Evolutionary conservation across 1,284 basidiomycete species (phyloP).

Genomic region (Sparassis latifolia): DNA sequence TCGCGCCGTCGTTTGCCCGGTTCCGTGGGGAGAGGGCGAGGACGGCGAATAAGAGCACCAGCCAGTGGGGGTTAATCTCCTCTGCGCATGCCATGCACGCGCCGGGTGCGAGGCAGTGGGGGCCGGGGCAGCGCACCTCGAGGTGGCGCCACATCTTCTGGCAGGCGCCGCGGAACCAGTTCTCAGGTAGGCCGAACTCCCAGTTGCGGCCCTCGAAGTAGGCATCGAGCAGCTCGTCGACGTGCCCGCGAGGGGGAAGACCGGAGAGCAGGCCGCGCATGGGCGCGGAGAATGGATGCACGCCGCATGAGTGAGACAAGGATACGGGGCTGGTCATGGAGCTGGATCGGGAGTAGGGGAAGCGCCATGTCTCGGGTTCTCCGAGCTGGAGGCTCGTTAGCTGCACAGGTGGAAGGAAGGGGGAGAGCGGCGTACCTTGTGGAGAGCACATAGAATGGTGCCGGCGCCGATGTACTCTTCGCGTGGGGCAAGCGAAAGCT

Average conservation of each 20-base stretch:
- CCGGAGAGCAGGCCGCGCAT: conserved; percentile 31
- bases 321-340: conserved; percentile 10
- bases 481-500: conserved; percentile 23
- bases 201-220: conserved; percentile 44
- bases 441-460: conserved; percentile 24
- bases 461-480: conserved; percentile 26
- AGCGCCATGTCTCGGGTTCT: conserved; percentile 13
- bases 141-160: conserved; percentile 41
- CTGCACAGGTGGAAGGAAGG: neutral
- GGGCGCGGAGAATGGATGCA: conserved; percentile 22
- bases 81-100: conserved; percentile 18
- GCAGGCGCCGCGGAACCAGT: conserved; percentile 37
- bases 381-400: conserved; percentile 16
- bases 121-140: conserved; percentile 23
- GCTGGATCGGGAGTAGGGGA: conserved; percentile 14
- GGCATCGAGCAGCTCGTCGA: conserved; percentile 28
- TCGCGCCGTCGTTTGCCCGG: conserved; percentile 12
- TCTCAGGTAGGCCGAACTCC: conserved; percentile 43
- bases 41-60: conserved; percentile 41
- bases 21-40: conserved; percentile 33
- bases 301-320: conserved; percentile 7
- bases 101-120: conserved; percentile 12
- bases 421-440: conserved; percentile 15
- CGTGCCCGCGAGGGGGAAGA: conserved; percentile 31
- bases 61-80: conserved; percentile 43